Percentiles rank a stretch among this genome's conserved stretches.
Conservation (phyloP, 2,329 filamentous ascomycete genomes). For the Ophiosphaerella narmari region DNA sequence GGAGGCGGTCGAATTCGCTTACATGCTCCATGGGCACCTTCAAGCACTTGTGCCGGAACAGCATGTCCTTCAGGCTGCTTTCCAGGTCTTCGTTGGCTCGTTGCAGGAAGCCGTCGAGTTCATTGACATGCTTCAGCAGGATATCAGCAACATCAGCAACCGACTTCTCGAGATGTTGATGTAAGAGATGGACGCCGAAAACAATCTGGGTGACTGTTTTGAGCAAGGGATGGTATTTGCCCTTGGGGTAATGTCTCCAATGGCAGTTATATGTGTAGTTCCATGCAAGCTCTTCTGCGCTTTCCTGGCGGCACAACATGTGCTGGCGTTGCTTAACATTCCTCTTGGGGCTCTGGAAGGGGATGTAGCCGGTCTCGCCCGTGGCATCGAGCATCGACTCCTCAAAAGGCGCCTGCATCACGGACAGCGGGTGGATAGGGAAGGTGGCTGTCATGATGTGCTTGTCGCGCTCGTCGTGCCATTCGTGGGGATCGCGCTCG, state of each 20-base stretch:
- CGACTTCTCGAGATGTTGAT: constrained; percentile 85
- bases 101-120: constrained; percentile 89
- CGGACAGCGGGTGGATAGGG: constrained; percentile 71
- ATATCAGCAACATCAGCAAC: constrained; percentile 87
- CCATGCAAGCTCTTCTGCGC: constrained; percentile 68
- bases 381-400: constrained; percentile 77
- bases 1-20: constrained; percentile 81
- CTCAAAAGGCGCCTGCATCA: constrained; percentile 80
- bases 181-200: constrained; percentile 87
- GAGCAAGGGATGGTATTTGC: constrained; percentile 83
- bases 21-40: constrained; percentile 83
- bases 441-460: constrained; percentile 44
- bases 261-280: constrained; percentile 72
- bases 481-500: constrained; percentile 33
- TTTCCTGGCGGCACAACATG: constrained; percentile 61
- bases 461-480: constrained; percentile 39
- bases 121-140: constrained; percentile 88
- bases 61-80: constrained; percentile 75
- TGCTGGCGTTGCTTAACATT: constrained; percentile 42
- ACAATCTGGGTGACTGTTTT: constrained; percentile 92
- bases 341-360: constrained; percentile 49
- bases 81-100: constrained; percentile 83
- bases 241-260: constrained; percentile 77
- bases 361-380: constrained; percentile 43
- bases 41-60: constrained; percentile 72